A percentile compares a stretch with the other conserved stretches of the same genome.
These are phyloP conservation scores for Botrytis aclada DNA, from an alignment of 2,329 filamentous ascomycete genomes.

Conservation along the genomic window DNA sequence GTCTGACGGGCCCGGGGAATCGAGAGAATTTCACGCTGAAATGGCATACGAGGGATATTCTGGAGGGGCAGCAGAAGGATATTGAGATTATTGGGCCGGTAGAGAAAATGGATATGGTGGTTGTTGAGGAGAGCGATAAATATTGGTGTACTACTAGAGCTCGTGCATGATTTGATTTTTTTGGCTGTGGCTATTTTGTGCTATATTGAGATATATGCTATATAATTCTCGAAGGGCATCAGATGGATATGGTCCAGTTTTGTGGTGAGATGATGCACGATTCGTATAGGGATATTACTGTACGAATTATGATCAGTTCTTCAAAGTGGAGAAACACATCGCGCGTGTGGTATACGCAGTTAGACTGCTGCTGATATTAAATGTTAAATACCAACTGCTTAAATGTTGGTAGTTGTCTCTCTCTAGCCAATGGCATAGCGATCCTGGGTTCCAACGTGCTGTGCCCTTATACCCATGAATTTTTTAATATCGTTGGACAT, in stretches of 20 bases:
- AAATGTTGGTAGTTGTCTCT: not conserved
- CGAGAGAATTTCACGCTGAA: slow-evolving; percentile 52
- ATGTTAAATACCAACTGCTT: not conserved
- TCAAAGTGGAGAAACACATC: not conserved
- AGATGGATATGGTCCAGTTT: not conserved
- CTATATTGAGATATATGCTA: not conserved
- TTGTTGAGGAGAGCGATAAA: slow-evolving; percentile 45
- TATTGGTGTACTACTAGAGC: slow-evolving; percentile 44
- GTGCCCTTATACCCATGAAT: not conserved
- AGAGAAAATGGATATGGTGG: slow-evolving; percentile 43
- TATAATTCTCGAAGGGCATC: not conserved
- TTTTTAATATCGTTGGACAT: not conserved
- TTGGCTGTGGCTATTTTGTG: no score
- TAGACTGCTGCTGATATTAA: not conserved
- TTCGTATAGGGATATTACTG: not conserved
- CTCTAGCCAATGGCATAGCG: not conserved
- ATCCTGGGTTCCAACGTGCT: not conserved
- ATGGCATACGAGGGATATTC: slow-evolving; percentile 47
- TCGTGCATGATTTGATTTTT: not conserved
- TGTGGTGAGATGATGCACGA: not conserved
- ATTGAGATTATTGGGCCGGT: slow-evolving; percentile 50
- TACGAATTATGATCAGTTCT: not conserved
- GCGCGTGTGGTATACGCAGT: not conserved
- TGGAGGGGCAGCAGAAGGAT: slow-evolving; percentile 47
- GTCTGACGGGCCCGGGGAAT: slow-evolving; percentile 47